Base-by-base conservation (phyloP, 345 rosid genomes). In the Melastoma malabathricum region DNA sequence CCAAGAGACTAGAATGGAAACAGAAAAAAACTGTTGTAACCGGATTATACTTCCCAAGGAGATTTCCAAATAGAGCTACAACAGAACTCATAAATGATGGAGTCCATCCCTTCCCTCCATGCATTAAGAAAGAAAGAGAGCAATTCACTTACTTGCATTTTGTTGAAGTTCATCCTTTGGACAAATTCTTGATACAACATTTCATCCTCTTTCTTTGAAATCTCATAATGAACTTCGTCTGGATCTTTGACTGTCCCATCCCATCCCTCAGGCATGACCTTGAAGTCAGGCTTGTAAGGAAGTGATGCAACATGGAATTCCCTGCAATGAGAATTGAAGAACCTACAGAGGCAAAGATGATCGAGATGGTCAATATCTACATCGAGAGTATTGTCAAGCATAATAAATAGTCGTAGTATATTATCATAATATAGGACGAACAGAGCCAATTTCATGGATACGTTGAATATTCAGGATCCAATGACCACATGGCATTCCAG, bases 221-320 rank as follows among this genome's bases (percentile, higher is more conserved):
- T 92, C 75, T 92, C 96, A 52, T 84, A 92, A 69, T 87, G 97
- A 54, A 81, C 93, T 68, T 84, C 98, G 71, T 92, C 98, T 44
- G 64, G 63, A 67, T 92, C 98, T 68, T 70, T 82, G 62, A 64
- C 80, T 31, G 93, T 82, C 63, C 98, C 97, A 73, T 84, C 97
- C 97, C 96, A 92, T 43, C 96, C 98, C 70, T 92, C 97, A 2
- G 97, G 93, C 98, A 92, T 84, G 17, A 92, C 95, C 75, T 87
- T 92, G 66, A 87, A 92, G 67, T 82, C 95, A 0, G 98, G 98
- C 51, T 84, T 87, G 63, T 84, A 87, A 5, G 80, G 82, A 53
- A 92, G 95, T 14, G 95, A 82, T 51, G 98, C 97, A 49, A 92
- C 86, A 77, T 92, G 98, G 64, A 87, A 92, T 54, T 92, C 98